Percentiles rank a stretch among this genome's conserved stretches.
Conservation (phyloP, 176 grass and related monocot species). For the Saccharum spontaneum region DNA sequence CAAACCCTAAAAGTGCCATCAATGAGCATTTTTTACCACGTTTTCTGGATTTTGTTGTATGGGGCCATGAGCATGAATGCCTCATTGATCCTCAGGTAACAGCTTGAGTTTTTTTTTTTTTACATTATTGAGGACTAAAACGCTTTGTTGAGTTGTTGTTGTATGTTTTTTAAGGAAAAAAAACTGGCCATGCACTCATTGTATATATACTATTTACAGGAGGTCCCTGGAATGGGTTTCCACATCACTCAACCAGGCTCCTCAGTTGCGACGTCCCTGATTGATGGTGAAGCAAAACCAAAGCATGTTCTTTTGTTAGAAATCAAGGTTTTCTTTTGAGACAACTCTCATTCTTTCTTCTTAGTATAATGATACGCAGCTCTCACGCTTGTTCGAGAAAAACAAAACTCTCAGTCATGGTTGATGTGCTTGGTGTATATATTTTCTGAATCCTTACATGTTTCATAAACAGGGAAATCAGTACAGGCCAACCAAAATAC, state of each 20-base stretch:
- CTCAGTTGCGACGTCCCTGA: constrained; percentile 87
- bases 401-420: constrained; percentile 11
- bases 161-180: neutral
- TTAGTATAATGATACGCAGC: too few species aligned
- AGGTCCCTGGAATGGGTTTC: constrained; percentile 94
- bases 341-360: neutral
- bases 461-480: constrained; percentile 71
- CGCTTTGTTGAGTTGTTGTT: neutral
- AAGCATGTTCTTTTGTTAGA: constrained; percentile 94
- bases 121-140: neutral
- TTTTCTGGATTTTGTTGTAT: constrained; percentile 92
- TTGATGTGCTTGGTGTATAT: neutral
- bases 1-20: constrained; percentile 89
- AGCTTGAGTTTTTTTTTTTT: constrained; percentile 23
- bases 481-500: constrained; percentile 94
- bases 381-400: neutral
- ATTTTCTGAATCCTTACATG: constrained; percentile 41
- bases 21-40: constrained; percentile 95
- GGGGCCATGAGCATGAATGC: constrained; percentile 97
- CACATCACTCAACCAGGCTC: constrained; percentile 97
- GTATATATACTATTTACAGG: constrained; percentile 42
- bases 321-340: constrained; percentile 62
- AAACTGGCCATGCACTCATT: constrained; percentile 7
- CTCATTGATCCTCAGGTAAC: constrained; percentile 89
- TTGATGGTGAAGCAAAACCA: constrained; percentile 94